Evolutionary conservation across 192 early-diverging fungal genomes (phyloP).

Genomic region (Phycomyces nitens): DNA sequence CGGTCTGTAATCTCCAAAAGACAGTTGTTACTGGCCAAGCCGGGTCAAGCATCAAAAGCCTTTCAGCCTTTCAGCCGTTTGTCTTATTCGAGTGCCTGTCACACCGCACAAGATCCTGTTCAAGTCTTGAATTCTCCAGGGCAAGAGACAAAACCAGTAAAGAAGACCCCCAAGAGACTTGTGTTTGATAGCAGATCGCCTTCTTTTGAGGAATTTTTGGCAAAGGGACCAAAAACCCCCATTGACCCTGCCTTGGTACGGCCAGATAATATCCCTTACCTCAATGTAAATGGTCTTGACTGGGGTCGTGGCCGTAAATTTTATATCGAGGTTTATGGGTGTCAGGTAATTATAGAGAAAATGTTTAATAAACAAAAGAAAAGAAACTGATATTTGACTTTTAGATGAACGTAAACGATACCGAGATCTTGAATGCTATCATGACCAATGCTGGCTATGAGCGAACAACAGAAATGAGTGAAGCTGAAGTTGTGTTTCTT

Average conservation of each 20-base stretch:
- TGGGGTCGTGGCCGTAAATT: slow-evolving; percentile 63
- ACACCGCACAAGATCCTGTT: too few species aligned
- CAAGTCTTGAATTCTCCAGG: too few species aligned
- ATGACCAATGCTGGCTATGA: slow-evolving; percentile 65
- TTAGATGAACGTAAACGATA: slow-evolving; percentile 79
- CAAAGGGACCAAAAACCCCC: slow-evolving; percentile 1
- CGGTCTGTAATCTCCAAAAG: too few species aligned
- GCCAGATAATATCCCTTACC: slow-evolving; percentile 41
- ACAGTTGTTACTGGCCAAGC: too few species aligned
- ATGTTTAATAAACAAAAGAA: slow-evolving; percentile 73
- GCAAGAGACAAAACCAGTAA: neutral
- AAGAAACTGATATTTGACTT: slow-evolving; percentile 59
- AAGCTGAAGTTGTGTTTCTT: slow-evolving; percentile 67
- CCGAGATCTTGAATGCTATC: slow-evolving; percentile 73
- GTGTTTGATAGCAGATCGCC: slow-evolving; percentile 48
- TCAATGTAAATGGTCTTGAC: slow-evolving; percentile 31
- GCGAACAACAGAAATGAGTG: slow-evolving; percentile 48
- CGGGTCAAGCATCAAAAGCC: too few species aligned
- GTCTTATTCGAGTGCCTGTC: too few species aligned
- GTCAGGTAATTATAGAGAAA: slow-evolving; percentile 64
- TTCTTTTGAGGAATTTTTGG: slow-evolving; percentile 44
- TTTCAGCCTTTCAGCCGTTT: too few species aligned
- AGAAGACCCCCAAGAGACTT: slow-evolving; percentile 21
- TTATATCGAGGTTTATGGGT: slow-evolving; percentile 77
- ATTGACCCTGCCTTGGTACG: slow-evolving; percentile 2